Conservation (phyloP, 2,329 filamentous ascomycete genomes). For the Colletotrichum sp. region DNA sequence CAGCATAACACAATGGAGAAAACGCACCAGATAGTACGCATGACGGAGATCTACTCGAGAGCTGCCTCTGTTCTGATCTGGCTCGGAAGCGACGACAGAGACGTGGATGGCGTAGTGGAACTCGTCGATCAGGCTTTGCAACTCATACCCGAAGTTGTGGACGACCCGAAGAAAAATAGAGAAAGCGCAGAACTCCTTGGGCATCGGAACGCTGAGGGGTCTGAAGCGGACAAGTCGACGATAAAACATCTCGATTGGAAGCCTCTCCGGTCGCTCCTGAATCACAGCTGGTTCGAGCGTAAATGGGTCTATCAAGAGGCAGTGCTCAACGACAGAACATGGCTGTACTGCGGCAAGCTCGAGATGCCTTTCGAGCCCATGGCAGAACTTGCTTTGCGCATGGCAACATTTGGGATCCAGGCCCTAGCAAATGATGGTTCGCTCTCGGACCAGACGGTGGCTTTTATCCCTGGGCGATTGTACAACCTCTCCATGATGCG, state of each 20-base stretch:
- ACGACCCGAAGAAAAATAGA: neutral
- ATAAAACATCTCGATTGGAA: neutral
- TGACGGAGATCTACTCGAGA: neutral
- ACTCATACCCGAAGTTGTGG: neutral
- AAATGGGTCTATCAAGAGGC: conserved; percentile 4
- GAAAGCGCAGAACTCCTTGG: neutral
- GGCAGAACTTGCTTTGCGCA: neutral
- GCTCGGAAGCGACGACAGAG: neutral
- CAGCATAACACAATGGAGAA: neutral
- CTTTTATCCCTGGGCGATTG: neutral
- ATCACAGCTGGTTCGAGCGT: neutral
- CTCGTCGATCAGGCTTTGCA: neutral
- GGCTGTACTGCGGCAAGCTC: neutral
- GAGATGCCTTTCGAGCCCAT: neutral
- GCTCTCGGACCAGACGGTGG: neutral
- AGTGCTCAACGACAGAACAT: neutral
- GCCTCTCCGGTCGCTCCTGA: neutral
- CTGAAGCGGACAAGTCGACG: neutral
- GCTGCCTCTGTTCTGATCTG: neutral
- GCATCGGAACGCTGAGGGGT: neutral
- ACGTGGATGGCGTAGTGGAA: neutral
- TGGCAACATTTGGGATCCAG: neutral
- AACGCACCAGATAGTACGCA: neutral
- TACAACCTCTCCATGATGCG: conserved; percentile 6
- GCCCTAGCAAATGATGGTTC: neutral